These are phyloP conservation scores for Colletotrichum sp. DNA, from an alignment of 2,329 filamentous ascomycete genomes.

Conservation along the genomic window DNA sequence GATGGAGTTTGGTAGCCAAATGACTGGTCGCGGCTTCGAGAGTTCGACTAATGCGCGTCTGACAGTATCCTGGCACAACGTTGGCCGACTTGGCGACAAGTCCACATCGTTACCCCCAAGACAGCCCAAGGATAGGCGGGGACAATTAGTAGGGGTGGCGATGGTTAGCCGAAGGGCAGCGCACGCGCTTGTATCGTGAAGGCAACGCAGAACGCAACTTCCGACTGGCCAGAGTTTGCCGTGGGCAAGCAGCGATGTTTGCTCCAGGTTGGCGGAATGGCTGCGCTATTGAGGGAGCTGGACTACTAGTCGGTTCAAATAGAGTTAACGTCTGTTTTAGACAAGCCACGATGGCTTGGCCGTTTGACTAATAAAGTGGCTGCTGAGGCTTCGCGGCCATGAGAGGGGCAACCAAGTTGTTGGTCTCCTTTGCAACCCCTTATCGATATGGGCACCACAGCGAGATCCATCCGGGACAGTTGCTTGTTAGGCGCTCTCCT, in stretches of 20 bases:
- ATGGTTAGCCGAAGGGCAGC: not conserved
- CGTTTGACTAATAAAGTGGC: not conserved
- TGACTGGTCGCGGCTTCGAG: not conserved
- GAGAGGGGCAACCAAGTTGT: not conserved
- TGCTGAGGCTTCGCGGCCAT: not conserved
- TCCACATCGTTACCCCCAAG: not conserved
- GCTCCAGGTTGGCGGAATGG: not conserved
- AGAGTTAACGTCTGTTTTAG: not conserved
- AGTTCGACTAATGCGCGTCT: not conserved
- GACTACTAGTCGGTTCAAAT: not conserved
- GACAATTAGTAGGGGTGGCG: not conserved
- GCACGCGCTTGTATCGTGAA: not conserved
- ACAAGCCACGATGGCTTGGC: not conserved
- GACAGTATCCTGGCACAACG: not conserved
- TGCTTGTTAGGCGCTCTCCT: not conserved
- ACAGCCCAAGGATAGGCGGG: not conserved
- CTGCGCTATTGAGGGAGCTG: constrained; percentile 4
- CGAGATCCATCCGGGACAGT: not conserved
- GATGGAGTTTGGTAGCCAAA: not conserved
- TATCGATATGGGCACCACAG: not conserved
- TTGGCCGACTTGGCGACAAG: not conserved
- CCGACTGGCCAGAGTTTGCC: not conserved
- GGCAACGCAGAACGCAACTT: not conserved
- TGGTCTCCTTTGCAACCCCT: not conserved
- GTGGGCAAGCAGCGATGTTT: not conserved